phyloP scores from a whole-genome alignment of 176 grass and related monocot genomes.

The Zizania latifolia region DNA sequence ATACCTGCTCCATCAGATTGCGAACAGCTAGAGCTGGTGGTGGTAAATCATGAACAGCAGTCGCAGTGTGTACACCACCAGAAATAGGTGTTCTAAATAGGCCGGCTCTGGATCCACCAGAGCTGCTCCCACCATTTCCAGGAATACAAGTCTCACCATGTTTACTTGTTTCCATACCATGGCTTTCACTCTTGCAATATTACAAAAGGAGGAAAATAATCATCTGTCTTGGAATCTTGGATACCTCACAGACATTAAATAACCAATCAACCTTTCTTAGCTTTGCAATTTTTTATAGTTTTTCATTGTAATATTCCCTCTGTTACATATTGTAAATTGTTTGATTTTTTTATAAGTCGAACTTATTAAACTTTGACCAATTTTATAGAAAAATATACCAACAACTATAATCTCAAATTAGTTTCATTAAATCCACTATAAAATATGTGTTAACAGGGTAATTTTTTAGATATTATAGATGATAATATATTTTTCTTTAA shows the following conservation, averaged over 20 bases:
- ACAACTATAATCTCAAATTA: too few relatives aligned
- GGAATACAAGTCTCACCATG: neutral
- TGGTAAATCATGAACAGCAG: conserved; percentile 68
- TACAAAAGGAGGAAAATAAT: conserved; percentile 17
- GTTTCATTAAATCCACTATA: too few relatives aligned
- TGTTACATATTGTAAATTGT: too few relatives aligned
- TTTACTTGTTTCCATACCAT: conserved; percentile 7
- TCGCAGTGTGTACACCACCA: conserved; percentile 73
- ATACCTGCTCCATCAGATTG: conserved; percentile 89
- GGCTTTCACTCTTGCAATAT: conserved; percentile 32
- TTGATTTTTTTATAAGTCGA: too few relatives aligned
- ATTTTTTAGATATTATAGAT: too few relatives aligned
- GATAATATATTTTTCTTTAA: too few relatives aligned
- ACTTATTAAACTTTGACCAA: too few relatives aligned
- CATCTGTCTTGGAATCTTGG: neutral
- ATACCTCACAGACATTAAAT: neutral
- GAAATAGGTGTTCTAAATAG: conserved; percentile 81
- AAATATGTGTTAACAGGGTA: too few relatives aligned
- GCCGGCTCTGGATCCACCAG: conserved; percentile 49
- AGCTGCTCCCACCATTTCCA: conserved; percentile 20
- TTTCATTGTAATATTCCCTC: too few relatives aligned
- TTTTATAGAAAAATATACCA: too few relatives aligned
- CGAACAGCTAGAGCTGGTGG: conserved; percentile 70
- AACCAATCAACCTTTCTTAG: neutral
- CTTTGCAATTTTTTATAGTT: too few relatives aligned